A percentile compares a stretch with the other conserved stretches of the same genome.
These are phyloP conservation scores for Colletotrichum gigasporum DNA, from an alignment of 2,329 filamentous ascomycete genomes.

Conservation along the genomic window DNA sequence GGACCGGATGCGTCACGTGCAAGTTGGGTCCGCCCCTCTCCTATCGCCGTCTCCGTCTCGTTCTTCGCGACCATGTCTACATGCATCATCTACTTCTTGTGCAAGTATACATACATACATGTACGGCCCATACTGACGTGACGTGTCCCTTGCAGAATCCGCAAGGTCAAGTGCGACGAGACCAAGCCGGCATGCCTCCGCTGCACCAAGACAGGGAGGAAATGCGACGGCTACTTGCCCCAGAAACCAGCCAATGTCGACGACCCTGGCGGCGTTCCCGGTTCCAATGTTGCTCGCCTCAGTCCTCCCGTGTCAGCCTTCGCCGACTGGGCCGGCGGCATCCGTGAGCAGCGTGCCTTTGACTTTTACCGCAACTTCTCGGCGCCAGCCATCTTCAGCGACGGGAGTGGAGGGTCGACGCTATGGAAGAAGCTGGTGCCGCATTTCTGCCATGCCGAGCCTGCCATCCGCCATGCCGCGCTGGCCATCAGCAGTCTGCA, in stretches of 20 bases:
- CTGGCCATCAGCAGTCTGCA: constrained; percentile 60
- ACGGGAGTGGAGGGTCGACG: constrained; percentile 49
- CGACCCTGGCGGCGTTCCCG: constrained; percentile 12
- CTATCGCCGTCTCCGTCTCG: no score
- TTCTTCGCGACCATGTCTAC: no score
- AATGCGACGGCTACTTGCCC: constrained; percentile 63
- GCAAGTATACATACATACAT: background rate
- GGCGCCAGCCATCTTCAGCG: constrained; percentile 48
- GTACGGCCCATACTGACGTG: no score
- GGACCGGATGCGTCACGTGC: constrained; percentile 64
- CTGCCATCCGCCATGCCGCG: constrained; percentile 58
- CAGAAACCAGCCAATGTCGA: constrained; percentile 33
- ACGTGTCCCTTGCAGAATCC: constrained; percentile 48
- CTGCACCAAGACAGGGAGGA: constrained; percentile 63
- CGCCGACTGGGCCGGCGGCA: constrained; percentile 10
- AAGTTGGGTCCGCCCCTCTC: constrained; percentile 51
- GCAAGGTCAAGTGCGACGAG: constrained; percentile 68
- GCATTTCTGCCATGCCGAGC: constrained; percentile 54
- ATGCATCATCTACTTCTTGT: background rate
- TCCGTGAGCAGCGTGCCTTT: constrained; percentile 39
- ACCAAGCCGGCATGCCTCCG: constrained; percentile 60
- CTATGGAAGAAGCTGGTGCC: constrained; percentile 58
- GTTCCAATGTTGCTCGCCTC: constrained; percentile 27
- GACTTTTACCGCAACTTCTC: constrained; percentile 46
- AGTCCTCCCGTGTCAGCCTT: background rate